Conservation (phyloP, 306 rosid species). For the Sicyos edulis region DNA sequence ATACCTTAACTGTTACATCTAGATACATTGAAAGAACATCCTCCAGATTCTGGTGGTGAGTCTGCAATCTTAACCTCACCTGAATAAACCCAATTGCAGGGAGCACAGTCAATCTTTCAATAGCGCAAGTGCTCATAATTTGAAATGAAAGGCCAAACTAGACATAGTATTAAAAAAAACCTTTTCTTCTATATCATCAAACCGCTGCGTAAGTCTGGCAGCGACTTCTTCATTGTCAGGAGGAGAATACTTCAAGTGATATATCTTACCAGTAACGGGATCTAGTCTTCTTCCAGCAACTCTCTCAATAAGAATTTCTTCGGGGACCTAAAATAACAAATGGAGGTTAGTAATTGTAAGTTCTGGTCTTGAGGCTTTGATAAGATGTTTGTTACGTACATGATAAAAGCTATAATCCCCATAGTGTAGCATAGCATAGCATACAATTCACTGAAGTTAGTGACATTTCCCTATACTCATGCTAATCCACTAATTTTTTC, state of each 20-base stretch:
- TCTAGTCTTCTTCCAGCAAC: constrained; percentile 90
- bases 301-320: constrained; percentile 80
- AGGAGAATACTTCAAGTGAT: constrained; percentile 84
- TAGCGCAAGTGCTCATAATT: constrained; percentile 16
- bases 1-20: constrained; percentile 59
- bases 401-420: neutral
- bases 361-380: neutral
- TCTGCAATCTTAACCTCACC: constrained; percentile 78
- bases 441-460: neutral
- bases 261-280: constrained; percentile 86
- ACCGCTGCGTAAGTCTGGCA: constrained; percentile 83
- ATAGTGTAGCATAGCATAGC: neutral
- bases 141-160: constrained; percentile 9
- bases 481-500: neutral
- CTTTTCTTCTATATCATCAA: constrained; percentile 93
- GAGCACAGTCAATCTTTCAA: constrained; percentile 6
- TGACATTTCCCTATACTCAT: neutral
- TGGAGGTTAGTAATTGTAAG: constrained; percentile 1
- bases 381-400: neutral
- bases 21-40: constrained; percentile 71
- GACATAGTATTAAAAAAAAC: constrained; percentile 27
- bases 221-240: constrained; percentile 79
- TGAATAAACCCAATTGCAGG: constrained; percentile 29
- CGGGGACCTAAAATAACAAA: constrained; percentile 60
- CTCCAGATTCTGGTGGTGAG: constrained; percentile 89